Base-by-base conservation (phyloP, 345 rosid genomes). In the Cardiospermum halicacabum region DNA sequence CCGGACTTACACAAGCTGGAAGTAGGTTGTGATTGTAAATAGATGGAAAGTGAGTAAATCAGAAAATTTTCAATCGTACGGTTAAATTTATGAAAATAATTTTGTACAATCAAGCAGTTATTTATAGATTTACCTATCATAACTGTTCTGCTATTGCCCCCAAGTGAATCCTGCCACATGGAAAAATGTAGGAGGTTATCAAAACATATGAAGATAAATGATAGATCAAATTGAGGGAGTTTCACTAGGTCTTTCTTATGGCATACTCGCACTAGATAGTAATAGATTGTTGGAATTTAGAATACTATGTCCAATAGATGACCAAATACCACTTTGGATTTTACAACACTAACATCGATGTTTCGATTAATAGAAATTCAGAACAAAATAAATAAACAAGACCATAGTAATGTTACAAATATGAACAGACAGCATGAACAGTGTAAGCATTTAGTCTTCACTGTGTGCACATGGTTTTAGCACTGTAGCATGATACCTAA, bases 1-100 rank as follows among this genome's bases (percentile, higher is more conserved):
- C 92, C 45, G 96, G 96, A 68, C 96, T 89, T 45, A 89, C 73
- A 73, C 96, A 89, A 60, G 96, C 96, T 89, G 74, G 50, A 69
- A 72, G 65, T 66, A 66, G 27, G 53, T 9, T 28, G 34, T 62
- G 22, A 67, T 58, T 74, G 47, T 19, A 34, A 45, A 30, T 21
- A 58, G 47, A 58, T 19, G 55, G 11, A n/a, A n/a, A 73, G 30
- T 36, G 54, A 13, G 42, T 27, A 67, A 75, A 4, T 26, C 39
- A 21, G 25, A 5, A 11, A 24, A 53, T 31, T 32, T 63, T 58
- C 32, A 15, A 51, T 24, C 0, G 34, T 25, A 3, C 0, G 37
- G 31, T 27, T 63, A 56, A 28, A 48, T 43, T 47, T 24, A 26
- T 53, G 59, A 0, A 37, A 49, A 18, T 24, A 43, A 50, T 6